These are phyloP conservation scores for Aristolochia contorta DNA, from an alignment of 164 flowering plant species.

Conservation along the genomic window DNA sequence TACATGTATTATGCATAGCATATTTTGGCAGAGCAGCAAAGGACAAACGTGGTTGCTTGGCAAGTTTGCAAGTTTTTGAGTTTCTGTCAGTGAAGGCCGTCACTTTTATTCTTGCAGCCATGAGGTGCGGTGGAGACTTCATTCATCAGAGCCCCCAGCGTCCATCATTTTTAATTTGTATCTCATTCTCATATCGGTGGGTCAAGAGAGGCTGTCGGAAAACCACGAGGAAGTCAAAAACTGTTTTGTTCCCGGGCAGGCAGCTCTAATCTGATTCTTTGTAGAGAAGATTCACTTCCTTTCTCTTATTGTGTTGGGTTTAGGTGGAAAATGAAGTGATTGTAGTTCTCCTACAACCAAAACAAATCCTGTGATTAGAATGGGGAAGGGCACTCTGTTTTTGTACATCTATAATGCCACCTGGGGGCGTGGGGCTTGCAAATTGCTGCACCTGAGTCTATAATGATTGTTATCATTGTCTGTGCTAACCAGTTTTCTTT, in stretches of 20 bases:
- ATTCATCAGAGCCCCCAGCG: conserved; percentile 18
- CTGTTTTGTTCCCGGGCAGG: conserved; percentile 31
- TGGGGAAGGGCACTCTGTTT: conserved; percentile 3
- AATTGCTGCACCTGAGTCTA: conserved; percentile 7
- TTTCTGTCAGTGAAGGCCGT: conserved; percentile 29
- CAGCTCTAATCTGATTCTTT: conserved; percentile 27
- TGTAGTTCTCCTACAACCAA: conserved; percentile 48
- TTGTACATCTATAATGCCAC: conserved; percentile 2
- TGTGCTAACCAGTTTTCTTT: conserved; percentile 4
- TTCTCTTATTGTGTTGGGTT: conserved; percentile 31
- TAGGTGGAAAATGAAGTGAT: conserved; percentile 34
- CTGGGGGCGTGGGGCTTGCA: conserved; percentile 3
- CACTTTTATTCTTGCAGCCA: conserved; percentile 16
- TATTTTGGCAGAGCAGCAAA: conserved; percentile 6
- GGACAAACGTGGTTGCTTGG: conserved; percentile 14
- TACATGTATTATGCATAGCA: conserved; percentile 93
- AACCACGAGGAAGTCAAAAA: conserved; percentile 29
- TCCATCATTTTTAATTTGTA: conserved; percentile 8
- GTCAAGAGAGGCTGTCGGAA: conserved; percentile 22
- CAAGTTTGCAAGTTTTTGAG: conserved; percentile 20
- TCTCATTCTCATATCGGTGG: conserved; percentile 13
- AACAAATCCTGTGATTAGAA: conserved; percentile 3
- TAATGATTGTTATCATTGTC: conserved; percentile 3
- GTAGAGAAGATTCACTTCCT: conserved; percentile 33
- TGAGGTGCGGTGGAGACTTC: conserved; percentile 20